These are phyloP conservation scores for Sarcomyxa edulis DNA, from an alignment of 768 basidiomycete genomes.

Conservation along the genomic window DNA sequence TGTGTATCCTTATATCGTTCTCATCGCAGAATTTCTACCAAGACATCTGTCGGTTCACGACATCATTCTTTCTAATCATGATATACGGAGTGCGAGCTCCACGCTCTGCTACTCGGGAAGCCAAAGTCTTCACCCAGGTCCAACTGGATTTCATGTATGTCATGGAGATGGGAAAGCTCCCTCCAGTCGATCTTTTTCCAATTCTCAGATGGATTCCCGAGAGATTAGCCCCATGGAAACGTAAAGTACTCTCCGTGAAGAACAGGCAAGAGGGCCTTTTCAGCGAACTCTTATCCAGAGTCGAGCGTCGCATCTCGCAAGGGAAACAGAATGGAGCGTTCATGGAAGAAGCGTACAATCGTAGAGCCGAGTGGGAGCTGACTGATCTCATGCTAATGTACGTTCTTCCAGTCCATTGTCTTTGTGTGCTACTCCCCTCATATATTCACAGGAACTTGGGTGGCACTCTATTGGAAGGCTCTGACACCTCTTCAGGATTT, in stretches of 20 bases:
- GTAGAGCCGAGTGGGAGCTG: background rate
- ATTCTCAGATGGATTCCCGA: slow-evolving; percentile 12
- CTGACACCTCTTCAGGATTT: background rate
- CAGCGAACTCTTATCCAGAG: background rate
- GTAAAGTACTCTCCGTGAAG: slow-evolving; percentile 1
- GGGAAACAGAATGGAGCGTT: background rate
- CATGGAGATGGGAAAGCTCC: slow-evolving; percentile 8
- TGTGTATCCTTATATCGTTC: no score
- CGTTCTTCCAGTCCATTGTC: background rate
- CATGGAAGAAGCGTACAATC: background rate
- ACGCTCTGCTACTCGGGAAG: slow-evolving; percentile 9
- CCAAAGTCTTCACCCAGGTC: slow-evolving; percentile 4
- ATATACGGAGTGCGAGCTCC: slow-evolving; percentile 12
- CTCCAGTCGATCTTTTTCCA: slow-evolving; percentile 13
- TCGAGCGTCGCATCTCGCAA: background rate
- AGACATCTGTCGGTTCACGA: slow-evolving; percentile 9
- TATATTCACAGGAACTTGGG: background rate
- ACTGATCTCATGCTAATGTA: background rate
- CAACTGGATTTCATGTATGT: background rate
- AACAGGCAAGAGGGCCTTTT: background rate
- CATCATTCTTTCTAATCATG: slow-evolving; percentile 10
- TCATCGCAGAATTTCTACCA: slow-evolving; percentile 18
- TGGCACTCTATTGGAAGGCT: slow-evolving; percentile 1
- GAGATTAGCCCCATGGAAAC: slow-evolving; percentile 15
- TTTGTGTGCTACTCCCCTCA: background rate